phyloP scores from a whole-genome alignment of 2,329 filamentous ascomycete species.

The Diaporthe velutina region DNA sequence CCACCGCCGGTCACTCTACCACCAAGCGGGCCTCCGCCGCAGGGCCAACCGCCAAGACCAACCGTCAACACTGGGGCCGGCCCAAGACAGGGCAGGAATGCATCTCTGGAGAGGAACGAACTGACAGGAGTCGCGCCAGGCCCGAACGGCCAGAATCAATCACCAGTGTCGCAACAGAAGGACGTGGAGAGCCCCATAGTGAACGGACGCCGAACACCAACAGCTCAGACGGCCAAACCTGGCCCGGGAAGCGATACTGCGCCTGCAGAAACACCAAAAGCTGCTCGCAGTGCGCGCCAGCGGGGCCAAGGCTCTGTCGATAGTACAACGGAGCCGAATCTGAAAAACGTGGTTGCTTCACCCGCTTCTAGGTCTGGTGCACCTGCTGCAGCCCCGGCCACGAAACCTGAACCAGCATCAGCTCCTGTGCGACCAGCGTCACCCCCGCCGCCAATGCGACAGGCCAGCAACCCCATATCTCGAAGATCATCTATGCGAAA shows the following conservation, averaged over 20 bases:
- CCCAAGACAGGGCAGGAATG: constrained; percentile 59
- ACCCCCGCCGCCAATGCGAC: constrained; percentile 69
- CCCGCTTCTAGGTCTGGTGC: constrained; percentile 26
- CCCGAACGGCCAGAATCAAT: constrained; percentile 51
- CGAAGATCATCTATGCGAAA: constrained; percentile 72
- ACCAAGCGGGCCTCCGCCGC: constrained; percentile 66
- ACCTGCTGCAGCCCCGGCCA: constrained; percentile 25
- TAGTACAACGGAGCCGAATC: constrained; percentile 70
- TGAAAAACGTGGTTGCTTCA: constrained; percentile 53
- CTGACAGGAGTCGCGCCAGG: constrained; percentile 42
- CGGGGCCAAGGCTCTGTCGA: constrained; percentile 77
- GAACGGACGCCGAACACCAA: constrained; percentile 76
- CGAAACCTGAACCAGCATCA: constrained; percentile 49
- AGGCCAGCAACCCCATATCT: constrained; percentile 69
- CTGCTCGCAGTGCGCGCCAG: constrained; percentile 60
- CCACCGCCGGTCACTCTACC: constrained; percentile 51
- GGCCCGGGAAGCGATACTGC: constrained; percentile 47
- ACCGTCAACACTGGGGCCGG: constrained; percentile 54
- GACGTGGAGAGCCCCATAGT: constrained; percentile 64
- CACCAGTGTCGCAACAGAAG: constrained; percentile 59
- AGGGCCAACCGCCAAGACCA: constrained; percentile 67
- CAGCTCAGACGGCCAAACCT: constrained; percentile 58
- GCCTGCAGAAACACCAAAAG: constrained; percentile 52
- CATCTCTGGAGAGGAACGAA: constrained; percentile 61
- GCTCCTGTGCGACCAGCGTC: constrained; percentile 61